Percentiles rank a stretch among this genome's conserved stretches.
These are phyloP conservation scores for Aureobasidium subglaciale DNA, from an alignment of 2,329 filamentous ascomycete genomes.

Conservation along the genomic window DNA sequence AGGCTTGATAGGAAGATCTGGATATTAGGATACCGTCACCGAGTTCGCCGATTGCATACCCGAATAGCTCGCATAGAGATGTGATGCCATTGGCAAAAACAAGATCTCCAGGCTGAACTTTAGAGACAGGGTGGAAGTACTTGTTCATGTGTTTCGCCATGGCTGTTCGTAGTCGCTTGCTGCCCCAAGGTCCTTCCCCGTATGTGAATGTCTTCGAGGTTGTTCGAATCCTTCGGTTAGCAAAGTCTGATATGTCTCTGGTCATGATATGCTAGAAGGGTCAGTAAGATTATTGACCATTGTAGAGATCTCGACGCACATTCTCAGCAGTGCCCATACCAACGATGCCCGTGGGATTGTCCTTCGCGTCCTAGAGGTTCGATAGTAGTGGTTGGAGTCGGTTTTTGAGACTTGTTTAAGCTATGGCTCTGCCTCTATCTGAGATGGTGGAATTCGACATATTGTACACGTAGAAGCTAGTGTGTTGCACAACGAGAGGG, in stretches of 20 bases:
- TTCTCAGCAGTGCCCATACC: slow-evolving; percentile 29
- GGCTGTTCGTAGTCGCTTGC: slow-evolving; percentile 32
- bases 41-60: slow-evolving; percentile 35
- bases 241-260: slow-evolving; percentile 33
- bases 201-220: slow-evolving; percentile 34
- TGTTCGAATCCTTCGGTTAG: slow-evolving; percentile 32
- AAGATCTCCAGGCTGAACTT: slow-evolving; percentile 33
- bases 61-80: slow-evolving; percentile 37
- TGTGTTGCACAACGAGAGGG: not conserved
- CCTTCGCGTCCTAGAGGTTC: slow-evolving; percentile 21
- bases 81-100: slow-evolving; percentile 37
- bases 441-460: slow-evolving; percentile 11
- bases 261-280: slow-evolving; percentile 4
- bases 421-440: not conserved
- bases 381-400: slow-evolving; percentile 17
- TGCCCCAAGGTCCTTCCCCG: slow-evolving; percentile 33
- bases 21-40: slow-evolving; percentile 39
- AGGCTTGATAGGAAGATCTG: slow-evolving; percentile 43
- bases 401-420: slow-evolving; percentile 16
- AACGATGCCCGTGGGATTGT: slow-evolving; percentile 26
- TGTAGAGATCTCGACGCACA: not conserved
- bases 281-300: not conserved
- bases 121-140: slow-evolving; percentile 31
- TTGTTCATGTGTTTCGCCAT: slow-evolving; percentile 38
- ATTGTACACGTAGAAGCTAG: too few species aligned